These are phyloP conservation scores for Alternaria burnsii DNA, from an alignment of 2,329 filamentous ascomycete genomes.

Conservation along the genomic window DNA sequence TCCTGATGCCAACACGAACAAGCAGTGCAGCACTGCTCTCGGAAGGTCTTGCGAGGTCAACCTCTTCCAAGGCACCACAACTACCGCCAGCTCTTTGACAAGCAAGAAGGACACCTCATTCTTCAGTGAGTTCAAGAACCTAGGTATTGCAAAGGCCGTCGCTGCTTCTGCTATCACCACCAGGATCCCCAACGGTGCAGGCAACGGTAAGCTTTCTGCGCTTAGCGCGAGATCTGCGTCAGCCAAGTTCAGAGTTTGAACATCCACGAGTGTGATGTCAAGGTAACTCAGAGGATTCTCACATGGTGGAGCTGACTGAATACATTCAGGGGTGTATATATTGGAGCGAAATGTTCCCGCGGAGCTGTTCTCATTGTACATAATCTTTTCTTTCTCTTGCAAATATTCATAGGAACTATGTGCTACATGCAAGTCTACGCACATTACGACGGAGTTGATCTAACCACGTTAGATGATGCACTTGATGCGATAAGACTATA, in stretches of 20 bases:
- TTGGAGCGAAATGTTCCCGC: too few relatives aligned
- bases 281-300: rapidly evolving
- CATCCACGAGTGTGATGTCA: too few relatives aligned
- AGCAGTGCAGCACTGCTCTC: background rate
- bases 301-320: rapidly evolving
- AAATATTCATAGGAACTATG: too few relatives aligned
- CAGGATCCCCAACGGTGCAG: background rate
- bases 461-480: too few relatives aligned
- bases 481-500: too few relatives aligned
- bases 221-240: background rate
- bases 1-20: background rate
- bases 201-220: background rate
- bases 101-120: background rate
- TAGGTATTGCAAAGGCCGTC: background rate
- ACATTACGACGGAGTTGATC: too few relatives aligned
- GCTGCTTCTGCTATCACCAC: background rate
- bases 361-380: too few relatives aligned
- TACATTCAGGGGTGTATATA: too few relatives aligned
- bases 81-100: background rate
- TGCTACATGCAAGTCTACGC: too few relatives aligned
- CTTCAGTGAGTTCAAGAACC: background rate
- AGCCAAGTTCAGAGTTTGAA: background rate
- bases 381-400: too few relatives aligned
- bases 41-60: background rate
- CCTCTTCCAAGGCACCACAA: background rate